Evolutionary conservation across 169 alveolate species (phyloP), one percentile per base, ranked within the genome.

Genomic region (Plasmodium knowlesi): DNA sequence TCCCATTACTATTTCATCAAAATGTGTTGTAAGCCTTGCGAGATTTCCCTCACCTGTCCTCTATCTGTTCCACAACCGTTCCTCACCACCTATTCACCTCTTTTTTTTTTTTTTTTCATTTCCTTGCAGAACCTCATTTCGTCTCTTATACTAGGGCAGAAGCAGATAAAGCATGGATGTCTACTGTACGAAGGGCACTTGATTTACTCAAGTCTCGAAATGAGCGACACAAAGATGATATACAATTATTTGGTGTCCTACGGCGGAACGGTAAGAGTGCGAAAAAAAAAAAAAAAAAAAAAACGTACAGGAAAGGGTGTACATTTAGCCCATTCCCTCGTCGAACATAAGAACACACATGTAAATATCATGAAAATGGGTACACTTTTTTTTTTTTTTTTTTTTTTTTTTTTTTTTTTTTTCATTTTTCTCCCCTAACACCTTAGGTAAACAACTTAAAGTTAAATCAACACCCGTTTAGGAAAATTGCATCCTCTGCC

Each of bases 171-270:
- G n/a, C 57, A 88, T 43, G 94, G 94, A 1, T 71, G 80, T 2
- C 46, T 88, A 6, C 71, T 88, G 34, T 88, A 78, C 72, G 94
- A 88, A 43, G 94, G 94, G 16, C 57, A 88, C 70, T 78, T 88
- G 81, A 32, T 88, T 10, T 88, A 88, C 50, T 88, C 94, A 14
- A 88, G 94, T 50, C 82, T 88, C 16, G 78, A 79, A 28, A 37
- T 88, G 53, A 67, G 30, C 22, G 94, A 88, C 19, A 88, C 81
- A n/a, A 88, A 88, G 71, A 80, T 50, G 30, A 79, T 88, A 61
- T 88, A 88, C 88, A 88, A 88, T 30, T 88, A 88, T 67, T 67
- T 88, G 71, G 94, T 88, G 10, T 88, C 94, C 22, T 88, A 88
- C 37, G 81, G 70, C 2, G 94, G 94, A 79, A 80, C 46, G 9